phyloP scores from a whole-genome alignment of 106 monocot genomes.

The Platanthera zijinensis region DNA sequence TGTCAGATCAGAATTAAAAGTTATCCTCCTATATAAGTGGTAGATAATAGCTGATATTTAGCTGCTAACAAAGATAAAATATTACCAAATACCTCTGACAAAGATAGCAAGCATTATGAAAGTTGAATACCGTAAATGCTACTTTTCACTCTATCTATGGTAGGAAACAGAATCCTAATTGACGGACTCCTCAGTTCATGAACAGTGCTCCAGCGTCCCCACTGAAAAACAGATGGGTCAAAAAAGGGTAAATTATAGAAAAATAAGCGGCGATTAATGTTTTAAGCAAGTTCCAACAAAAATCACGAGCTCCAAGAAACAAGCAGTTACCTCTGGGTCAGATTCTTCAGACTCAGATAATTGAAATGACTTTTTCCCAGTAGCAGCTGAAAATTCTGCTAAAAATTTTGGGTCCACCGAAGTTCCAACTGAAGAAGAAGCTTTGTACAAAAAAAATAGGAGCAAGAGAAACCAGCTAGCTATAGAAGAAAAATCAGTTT shows the following conservation, averaged over 20 bases:
- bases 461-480: not conserved
- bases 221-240: constrained; percentile 24
- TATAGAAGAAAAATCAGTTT: not conserved
- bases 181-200: constrained; percentile 46
- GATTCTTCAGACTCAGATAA: constrained; percentile 75
- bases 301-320: not conserved
- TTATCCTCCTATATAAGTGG: not conserved
- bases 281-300: not conserved
- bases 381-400: constrained; percentile 65
- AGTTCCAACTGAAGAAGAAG: constrained; percentile 74
- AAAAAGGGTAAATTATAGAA: not conserved
- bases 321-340: constrained; percentile 63
- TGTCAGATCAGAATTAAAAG: not conserved
- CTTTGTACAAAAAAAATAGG: constrained; percentile 24
- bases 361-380: constrained; percentile 58
- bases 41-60: not conserved
- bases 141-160: constrained; percentile 58
- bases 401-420: constrained; percentile 62
- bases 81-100: constrained; percentile 41
- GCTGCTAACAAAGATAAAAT: not conserved
- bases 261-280: not conserved
- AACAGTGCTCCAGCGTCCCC: constrained; percentile 57
- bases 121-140: constrained; percentile 26
- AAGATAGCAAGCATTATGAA: constrained; percentile 40
- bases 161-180: constrained; percentile 55